Conservation (phyloP, 805 yeast genomes). For the Spathaspora passalidarum region DNA sequence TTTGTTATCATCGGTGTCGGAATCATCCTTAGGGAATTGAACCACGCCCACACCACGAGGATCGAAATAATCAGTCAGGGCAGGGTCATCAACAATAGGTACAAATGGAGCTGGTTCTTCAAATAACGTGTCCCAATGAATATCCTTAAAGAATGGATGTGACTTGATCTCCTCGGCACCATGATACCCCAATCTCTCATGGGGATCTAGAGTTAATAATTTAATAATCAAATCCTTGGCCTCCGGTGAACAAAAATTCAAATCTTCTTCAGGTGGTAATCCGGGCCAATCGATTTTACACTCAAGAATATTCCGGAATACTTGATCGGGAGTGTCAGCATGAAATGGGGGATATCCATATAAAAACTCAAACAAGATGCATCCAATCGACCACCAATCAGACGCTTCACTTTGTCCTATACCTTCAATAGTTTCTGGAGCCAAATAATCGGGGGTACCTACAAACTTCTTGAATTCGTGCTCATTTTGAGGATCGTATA, state of each 20-base stretch:
- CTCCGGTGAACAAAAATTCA: slow-evolving; percentile 50
- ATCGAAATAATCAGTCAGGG: slow-evolving; percentile 89
- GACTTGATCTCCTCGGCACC: slow-evolving; percentile 76
- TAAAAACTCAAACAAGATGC: slow-evolving; percentile 86
- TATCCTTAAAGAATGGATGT: slow-evolving; percentile 73
- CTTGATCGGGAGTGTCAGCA: slow-evolving; percentile 72
- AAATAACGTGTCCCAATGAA: slow-evolving; percentile 74
- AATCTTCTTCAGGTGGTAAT: slow-evolving; percentile 51
- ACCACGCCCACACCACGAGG: slow-evolving; percentile 78
- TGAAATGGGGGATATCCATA: slow-evolving; percentile 96
- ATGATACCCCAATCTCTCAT: slow-evolving; percentile 66
- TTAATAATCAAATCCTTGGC: slow-evolving; percentile 73
- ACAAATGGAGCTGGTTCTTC: slow-evolving; percentile 76
- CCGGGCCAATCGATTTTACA: slow-evolving; percentile 85
- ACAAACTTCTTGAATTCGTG: slow-evolving; percentile 63
- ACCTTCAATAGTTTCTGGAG: slow-evolving; percentile 93
- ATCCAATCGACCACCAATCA: slow-evolving; percentile 99
- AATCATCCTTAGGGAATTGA: slow-evolving; percentile 53
- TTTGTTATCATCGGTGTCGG: slow-evolving; percentile 31
- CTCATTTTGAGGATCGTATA: slow-evolving; percentile 67
- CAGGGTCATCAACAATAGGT: slow-evolving; percentile 77
- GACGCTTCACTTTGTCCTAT: slow-evolving; percentile 76
- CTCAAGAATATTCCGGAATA: slow-evolving; percentile 74
- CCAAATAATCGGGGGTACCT: slow-evolving; percentile 96
- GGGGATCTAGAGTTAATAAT: slow-evolving; percentile 63